Evolutionary conservation across 192 early-diverging fungal species (phyloP).

Genomic region (Backusella tuberculispora): DNA sequence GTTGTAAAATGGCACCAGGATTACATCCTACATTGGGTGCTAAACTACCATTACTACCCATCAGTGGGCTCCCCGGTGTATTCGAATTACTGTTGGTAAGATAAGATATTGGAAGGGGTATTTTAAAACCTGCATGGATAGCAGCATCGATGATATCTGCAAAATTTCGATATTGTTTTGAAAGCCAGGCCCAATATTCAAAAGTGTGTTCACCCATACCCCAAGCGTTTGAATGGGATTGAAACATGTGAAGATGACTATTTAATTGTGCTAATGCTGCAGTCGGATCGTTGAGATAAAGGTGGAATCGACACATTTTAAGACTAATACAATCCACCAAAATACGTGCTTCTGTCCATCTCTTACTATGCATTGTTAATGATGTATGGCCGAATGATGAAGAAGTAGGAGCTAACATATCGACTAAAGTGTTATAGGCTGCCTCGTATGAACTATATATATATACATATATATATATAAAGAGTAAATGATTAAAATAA

Average conservation of each 20-base stretch:
- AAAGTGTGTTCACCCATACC: constrained; percentile 74
- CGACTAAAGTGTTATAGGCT: constrained; percentile 66
- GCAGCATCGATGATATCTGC: constrained; percentile 78
- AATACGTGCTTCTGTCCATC: constrained; percentile 76
- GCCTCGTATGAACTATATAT: constrained; percentile 75
- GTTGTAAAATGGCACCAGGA: constrained; percentile 73
- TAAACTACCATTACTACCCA: constrained; percentile 18
- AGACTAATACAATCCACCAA: constrained; percentile 77
- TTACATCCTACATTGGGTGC: constrained; percentile 53
- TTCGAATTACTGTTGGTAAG: constrained; percentile 31
- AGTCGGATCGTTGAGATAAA: constrained; percentile 69
- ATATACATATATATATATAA: no score
- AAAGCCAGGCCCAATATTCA: constrained; percentile 87
- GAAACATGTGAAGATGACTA: constrained; percentile 66
- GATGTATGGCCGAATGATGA: constrained; percentile 44
- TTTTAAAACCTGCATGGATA: constrained; percentile 64
- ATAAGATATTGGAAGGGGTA: constrained; percentile 63
- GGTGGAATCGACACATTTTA: constrained; percentile 80
- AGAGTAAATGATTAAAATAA: no score
- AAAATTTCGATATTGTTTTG: constrained; percentile 82
- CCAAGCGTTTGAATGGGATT: constrained; percentile 60
- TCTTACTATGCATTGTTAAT: constrained; percentile 54
- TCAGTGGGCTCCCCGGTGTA: constrained; percentile 39
- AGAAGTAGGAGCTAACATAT: constrained; percentile 64
- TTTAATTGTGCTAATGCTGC: constrained; percentile 73